phyloP scores from a whole-genome alignment of 2,329 filamentous ascomycete genomes.

The Epichloe brachyelytri region DNA sequence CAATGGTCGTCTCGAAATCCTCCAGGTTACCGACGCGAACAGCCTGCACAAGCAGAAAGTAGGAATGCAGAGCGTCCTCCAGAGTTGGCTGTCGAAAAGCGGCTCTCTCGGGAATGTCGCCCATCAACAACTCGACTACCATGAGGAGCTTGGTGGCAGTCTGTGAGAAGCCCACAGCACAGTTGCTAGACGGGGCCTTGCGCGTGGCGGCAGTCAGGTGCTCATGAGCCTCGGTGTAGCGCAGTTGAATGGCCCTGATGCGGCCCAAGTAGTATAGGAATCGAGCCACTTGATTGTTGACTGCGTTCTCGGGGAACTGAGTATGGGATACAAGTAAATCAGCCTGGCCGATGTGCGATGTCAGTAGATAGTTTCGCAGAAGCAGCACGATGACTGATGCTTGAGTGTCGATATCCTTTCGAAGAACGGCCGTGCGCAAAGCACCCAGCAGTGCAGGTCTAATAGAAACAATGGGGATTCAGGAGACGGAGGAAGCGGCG shows the following conservation, averaged over 20 bases:
- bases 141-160: slow-evolving; percentile 92
- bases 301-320: slow-evolving; percentile 83
- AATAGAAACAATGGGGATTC: slow-evolving; percentile 75
- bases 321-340: slow-evolving; percentile 93
- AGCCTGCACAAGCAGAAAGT: slow-evolving; percentile 86
- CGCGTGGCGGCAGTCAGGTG: slow-evolving; percentile 86
- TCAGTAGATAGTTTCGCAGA: slow-evolving; percentile 89
- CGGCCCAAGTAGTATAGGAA: slow-evolving; percentile 96
- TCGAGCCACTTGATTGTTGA: slow-evolving; percentile 95
- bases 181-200: slow-evolving; percentile 82
- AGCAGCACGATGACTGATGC: slow-evolving; percentile 89
- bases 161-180: slow-evolving; percentile 88
- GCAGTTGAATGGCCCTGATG: slow-evolving; percentile 89
- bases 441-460: slow-evolving; percentile 77
- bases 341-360: slow-evolving; percentile 92
- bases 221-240: slow-evolving; percentile 93
- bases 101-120: slow-evolving; percentile 90
- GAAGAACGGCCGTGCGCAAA: slow-evolving; percentile 84
- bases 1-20: slow-evolving; percentile 80
- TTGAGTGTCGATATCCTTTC: slow-evolving; percentile 96
- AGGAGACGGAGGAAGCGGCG: slow-evolving; percentile 76
- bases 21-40: slow-evolving; percentile 94
- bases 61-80: slow-evolving; percentile 79
- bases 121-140: slow-evolving; percentile 95
- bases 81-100: slow-evolving; percentile 84